Percentiles rank a stretch among this genome's conserved stretches.
Evolutionary conservation across 257 asterid species (phyloP).

Genomic region (Gynochthodes officinalis): DNA sequence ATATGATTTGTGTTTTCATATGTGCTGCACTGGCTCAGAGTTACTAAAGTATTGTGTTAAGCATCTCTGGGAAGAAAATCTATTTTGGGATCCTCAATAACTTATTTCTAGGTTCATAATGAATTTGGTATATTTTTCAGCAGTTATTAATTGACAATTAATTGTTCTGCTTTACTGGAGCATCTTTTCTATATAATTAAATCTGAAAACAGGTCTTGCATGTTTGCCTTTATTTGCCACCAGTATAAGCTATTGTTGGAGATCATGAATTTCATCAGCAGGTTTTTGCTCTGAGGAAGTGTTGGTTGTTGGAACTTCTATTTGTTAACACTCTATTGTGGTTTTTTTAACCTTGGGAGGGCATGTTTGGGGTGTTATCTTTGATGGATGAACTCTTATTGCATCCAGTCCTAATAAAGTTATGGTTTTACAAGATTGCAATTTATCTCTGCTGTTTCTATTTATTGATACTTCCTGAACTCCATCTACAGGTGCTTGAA

Average conservation of each 20-base stretch:
- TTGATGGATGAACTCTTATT: neutral
- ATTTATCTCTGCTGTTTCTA: neutral
- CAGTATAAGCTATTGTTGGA: neutral
- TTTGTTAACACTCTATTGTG: neutral
- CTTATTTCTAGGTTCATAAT: neutral
- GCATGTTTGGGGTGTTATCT: neutral
- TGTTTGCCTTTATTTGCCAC: neutral
- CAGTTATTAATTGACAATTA: too few species aligned
- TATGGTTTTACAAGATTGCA: neutral
- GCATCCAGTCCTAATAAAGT: neutral
- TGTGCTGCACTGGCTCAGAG: neutral
- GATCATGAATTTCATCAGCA: neutral
- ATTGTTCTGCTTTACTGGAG: neutral
- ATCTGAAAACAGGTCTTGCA: neutral
- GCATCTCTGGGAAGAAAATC: neutral
- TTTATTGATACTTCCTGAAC: slow-evolving; percentile 11
- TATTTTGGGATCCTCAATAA: neutral
- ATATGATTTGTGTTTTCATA: neutral
- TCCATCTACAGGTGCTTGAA: slow-evolving; percentile 64
- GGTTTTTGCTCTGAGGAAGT: neutral
- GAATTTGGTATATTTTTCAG: neutral
- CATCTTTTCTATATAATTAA: neutral
- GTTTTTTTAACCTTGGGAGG: neutral
- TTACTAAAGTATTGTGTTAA: neutral
- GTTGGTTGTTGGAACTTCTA: neutral